Base-by-base conservation (phyloP, 2,329 filamentous ascomycete genomes). In the Fusarium euwallaceae region DNA sequence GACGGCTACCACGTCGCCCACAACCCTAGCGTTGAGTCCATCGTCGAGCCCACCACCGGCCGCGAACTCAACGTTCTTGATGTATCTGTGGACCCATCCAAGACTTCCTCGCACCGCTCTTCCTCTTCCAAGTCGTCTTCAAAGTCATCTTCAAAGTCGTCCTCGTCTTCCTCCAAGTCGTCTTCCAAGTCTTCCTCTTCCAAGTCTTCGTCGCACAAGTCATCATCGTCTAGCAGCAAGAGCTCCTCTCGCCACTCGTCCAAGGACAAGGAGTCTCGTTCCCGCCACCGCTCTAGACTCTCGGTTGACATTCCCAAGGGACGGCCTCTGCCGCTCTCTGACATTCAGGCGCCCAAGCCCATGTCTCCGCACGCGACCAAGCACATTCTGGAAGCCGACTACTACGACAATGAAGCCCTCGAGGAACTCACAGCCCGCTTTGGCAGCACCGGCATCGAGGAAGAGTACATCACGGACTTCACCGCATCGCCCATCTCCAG, bases 1-100 rank as follows among this genome's bases (percentile, higher is more conserved):
- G 97, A 99, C 84, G 97, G 97, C 79, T 98, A 98, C 91, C 95
- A 98, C 85, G 93, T 97, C 84, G 95, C 95, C 72, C 96, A 98
- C 90, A 97, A 98, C 87, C 95, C 96, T 78, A 94, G 94, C 84
- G 92, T 95, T 83, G 88, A 93, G 81, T 96, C 93, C 82, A 97
- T 94, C 82, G 93, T 94, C 78, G 97, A 99, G 89, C 95, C 96
- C 83, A 98, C 95, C 84, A 98, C 97, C 67, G 95, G 95, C 87
- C 96, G 97, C 84, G 95, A 95, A 86, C 90, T 99, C 80, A 99
- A 99, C 91, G 94, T 98, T 86, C 94, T 99, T 84, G 95, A 98
- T 84, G 94, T 98, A 72, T 94, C 95, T 83, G 89, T 79, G 39
- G 80, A 80, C 70, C 84, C 84, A 11, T 81, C 81, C 66, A 84